These are phyloP conservation scores for Nemania bipapillata DNA, from an alignment of 2,329 filamentous ascomycete species.

Conservation along the genomic window DNA sequence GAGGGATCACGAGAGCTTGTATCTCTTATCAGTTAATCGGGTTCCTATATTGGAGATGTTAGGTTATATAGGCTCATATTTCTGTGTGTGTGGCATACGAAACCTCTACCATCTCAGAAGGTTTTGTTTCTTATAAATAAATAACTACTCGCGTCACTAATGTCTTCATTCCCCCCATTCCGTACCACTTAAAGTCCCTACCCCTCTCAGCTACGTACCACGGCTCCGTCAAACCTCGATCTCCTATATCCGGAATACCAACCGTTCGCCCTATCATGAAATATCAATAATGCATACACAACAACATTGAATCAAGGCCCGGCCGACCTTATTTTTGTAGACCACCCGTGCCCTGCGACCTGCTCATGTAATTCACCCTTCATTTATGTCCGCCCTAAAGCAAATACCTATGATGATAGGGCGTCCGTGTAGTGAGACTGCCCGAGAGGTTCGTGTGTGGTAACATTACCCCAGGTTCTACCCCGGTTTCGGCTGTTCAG, in stretches of 20 bases:
- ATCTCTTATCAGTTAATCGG: background rate
- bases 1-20: background rate
- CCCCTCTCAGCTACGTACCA: conserved; percentile 28
- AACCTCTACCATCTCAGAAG: background rate
- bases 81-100: background rate
- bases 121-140: background rate
- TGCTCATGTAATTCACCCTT: background rate
- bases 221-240: conserved; percentile 16
- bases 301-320: conserved; percentile 2
- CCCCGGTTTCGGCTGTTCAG: background rate
- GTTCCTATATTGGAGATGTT: background rate
- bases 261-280: conserved; percentile 6
- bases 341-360: background rate
- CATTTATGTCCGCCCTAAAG: background rate
- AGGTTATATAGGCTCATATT: background rate
- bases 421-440: background rate
- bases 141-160: background rate
- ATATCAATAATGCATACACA: background rate
- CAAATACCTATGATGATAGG: background rate
- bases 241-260: conserved; percentile 13
- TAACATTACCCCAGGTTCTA: background rate
- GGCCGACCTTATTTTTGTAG: background rate
- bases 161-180: background rate
- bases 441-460: background rate
- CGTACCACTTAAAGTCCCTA: conserved; percentile 8